Evolutionary conservation across 140 eudicot genomes (phyloP), one percentile per base, ranked within the genome.

Genomic region (Stevia rebaudiana): DNA sequence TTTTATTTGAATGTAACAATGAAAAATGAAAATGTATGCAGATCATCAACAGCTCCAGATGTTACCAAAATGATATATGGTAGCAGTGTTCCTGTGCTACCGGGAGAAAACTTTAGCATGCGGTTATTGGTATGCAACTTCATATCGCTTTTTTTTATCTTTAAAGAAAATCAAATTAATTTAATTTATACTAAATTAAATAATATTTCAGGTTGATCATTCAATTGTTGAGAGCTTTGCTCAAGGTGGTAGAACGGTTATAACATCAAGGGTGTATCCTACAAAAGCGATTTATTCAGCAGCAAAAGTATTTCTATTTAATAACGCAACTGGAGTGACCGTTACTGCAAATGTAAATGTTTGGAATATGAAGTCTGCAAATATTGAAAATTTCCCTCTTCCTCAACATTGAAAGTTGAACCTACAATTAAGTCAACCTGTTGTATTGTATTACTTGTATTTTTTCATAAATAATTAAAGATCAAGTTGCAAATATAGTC

Each of bases 11-110:
- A 8, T 35, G 0, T 35, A 37, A 18, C 2, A 18, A 4, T 61
- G 4, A 31, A 15, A 30, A 42, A 30, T 5, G 3, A 33, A 6
- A 28, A 37, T 25, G 4, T 47, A 35, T 83, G 79, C 72, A 92
- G 98, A 63, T 92, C 98, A 55, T 82, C 98, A 36, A 51, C 62
- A 42, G 98, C 96, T 68, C 1, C 70, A 24, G 98, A 82, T 42
- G 96, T 92, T 11, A 74, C 60, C 10, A 85, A 81, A 63, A 12
- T 50, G 51, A 64, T 92, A 17, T 79, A 85, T 11, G 98, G 98
- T 30, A 90, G 98, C 76, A 66, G 40, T 7, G 95, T 92, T 65
- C 95, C 96, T 44, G 94, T 92, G 46, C 80, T 88, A 19, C 75
- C 73, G 11, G 96, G 75, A n/a, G 98, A 92, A 78, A 83, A 63